A percentile compares a stretch with the other conserved stretches of the same genome.
Evolutionary conservation across 2,329 filamentous ascomycete genomes (phyloP).

Genomic region (Metarhizium humberi): DNA sequence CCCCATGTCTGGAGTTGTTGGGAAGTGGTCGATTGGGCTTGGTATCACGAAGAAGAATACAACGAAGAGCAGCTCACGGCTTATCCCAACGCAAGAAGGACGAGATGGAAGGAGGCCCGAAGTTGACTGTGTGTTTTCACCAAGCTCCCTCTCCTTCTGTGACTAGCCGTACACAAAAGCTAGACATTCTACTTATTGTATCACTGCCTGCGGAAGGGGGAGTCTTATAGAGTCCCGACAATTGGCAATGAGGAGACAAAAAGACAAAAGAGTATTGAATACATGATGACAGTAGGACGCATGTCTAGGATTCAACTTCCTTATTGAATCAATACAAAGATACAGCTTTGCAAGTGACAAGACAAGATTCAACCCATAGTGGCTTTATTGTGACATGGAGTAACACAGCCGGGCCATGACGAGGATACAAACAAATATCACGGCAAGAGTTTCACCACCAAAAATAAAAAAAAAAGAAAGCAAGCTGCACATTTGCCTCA

Average conservation of each 20-base stretch:
- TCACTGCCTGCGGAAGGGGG: conserved; percentile 1
- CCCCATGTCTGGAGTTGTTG: neutral
- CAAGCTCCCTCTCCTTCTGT: neutral
- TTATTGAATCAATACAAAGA: neutral
- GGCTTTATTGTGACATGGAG: neutral
- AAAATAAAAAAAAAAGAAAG: neutral
- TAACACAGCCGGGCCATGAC: neutral
- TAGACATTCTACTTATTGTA: neutral
- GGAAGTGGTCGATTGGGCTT: neutral
- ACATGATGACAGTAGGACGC: neutral
- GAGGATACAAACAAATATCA: neutral
- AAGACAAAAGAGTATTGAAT: neutral
- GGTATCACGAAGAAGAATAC: neutral
- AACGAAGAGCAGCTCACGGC: neutral
- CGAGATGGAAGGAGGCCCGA: neutral
- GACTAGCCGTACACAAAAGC: neutral
- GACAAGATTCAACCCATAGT: neutral
- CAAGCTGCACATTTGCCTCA: neutral
- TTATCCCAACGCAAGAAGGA: neutral
- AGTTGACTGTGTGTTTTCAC: neutral
- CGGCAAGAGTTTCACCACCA: neutral
- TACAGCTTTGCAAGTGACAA: neutral
- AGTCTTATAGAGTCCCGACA: conserved; percentile 1
- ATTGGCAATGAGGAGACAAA: neutral
- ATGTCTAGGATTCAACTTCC: neutral